phyloP scores from a whole-genome alignment of 352 stramenopile genomes.

The Phytophthora ramorum region DNA sequence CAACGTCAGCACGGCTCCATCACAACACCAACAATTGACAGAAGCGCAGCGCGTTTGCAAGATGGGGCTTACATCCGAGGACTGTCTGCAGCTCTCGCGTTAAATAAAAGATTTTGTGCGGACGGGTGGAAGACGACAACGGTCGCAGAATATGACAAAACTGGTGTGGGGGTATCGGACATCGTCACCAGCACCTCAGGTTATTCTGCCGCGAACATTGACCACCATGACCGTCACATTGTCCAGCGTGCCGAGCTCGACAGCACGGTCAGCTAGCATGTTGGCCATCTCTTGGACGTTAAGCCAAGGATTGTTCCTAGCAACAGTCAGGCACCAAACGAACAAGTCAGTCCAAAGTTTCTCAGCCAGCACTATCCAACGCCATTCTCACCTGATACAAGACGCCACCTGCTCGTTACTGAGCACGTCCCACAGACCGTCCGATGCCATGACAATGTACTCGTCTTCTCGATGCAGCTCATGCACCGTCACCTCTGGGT shows the following conservation, averaged over 20 bases:
- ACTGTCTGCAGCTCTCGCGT: conserved; percentile 20
- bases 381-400: conserved; percentile 54
- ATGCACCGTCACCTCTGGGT: conserved; percentile 66
- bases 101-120: conserved; percentile 38
- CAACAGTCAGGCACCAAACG: conserved; percentile 9
- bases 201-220: conserved; percentile 54
- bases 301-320: conserved; percentile 71
- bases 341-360: conserved; percentile 18
- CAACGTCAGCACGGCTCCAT: background rate
- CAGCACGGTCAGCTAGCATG: conserved; percentile 69
- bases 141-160: conserved; percentile 17
- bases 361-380: conserved; percentile 15
- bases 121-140: conserved; percentile 8
- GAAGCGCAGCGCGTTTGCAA: conserved; percentile 28
- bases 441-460: conserved; percentile 79
- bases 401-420: conserved; percentile 71
- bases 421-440: conserved; percentile 81
- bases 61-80: conserved; percentile 20
- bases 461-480: conserved; percentile 62
- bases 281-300: conserved; percentile 63
- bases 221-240: conserved; percentile 83
- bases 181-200: conserved; percentile 16
- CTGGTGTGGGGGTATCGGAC: background rate
- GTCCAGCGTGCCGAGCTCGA: conserved; percentile 74
- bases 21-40: background rate